Evolutionary conservation across 1,284 basidiomycete species (phyloP), one percentile per base, ranked within the genome.

Genomic region (Cerrena zonata): DNA sequence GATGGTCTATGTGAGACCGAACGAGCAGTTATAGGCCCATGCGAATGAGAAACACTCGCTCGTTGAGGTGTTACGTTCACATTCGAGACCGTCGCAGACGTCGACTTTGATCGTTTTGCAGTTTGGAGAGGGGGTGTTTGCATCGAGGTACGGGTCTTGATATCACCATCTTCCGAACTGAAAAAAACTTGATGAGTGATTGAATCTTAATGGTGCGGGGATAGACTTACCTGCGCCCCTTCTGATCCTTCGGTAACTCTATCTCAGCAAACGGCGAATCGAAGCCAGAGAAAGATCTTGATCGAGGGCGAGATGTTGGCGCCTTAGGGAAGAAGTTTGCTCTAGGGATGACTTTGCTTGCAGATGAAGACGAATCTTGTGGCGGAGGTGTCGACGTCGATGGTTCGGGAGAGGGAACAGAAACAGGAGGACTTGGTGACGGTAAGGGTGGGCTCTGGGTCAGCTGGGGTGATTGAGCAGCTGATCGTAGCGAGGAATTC

Each of bases 221-320:
- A 30, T 36, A 22, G 15, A 48, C 47, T 38, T 59, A 34, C 56
- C 4, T 56, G 56, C 24, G 49, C 49, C 23, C 62, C 63, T 61
- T 53, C n/a, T n/a, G n/a, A 47, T 68, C 63, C 21, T 67, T 51
- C 37, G 67, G 63, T 12, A 67, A 49, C 13, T 61, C 51, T 3
- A 66, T 60, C 45, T 71, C 67, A 12, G 65, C 53, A 5, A 57
- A 59, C 13, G 65, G 54, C 18, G 71, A 68, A 55, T 79, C 77
- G 61, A 87, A 82, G 1, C 77, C 81, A 21, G 86, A 89, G 60
- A 89, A 89, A 52, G 85, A 88, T 57, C 84, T 69, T 19, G 86
- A 89, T 19, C 86, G 69, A 2, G 85, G 86, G 5, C 87, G 68
- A 10, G 70, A 58, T 5, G 70, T 70, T 4, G 72, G 69, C 3